These are phyloP conservation scores for Melanopsichium pennsylvanicum DNA, from an alignment of 1,284 basidiomycete genomes.

Conservation along the genomic window DNA sequence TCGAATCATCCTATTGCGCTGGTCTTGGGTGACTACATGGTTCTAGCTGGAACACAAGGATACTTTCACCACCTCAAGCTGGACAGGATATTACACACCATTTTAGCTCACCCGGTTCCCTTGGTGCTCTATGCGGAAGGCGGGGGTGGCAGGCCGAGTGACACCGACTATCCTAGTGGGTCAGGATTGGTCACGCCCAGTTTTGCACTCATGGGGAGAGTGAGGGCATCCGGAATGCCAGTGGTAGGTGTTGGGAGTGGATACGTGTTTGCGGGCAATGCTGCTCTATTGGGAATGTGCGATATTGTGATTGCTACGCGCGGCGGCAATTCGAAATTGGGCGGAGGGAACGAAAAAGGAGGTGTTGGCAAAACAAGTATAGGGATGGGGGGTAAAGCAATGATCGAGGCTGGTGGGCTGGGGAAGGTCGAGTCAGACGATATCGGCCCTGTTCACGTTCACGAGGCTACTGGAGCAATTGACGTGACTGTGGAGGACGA, in stretches of 20 bases:
- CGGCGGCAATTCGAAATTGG: no score
- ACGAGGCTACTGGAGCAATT: slow-evolving; percentile 37
- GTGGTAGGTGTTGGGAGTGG: slow-evolving; percentile 44
- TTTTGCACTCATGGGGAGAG: slow-evolving; percentile 44
- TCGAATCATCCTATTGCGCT: slow-evolving; percentile 17
- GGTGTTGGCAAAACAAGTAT: slow-evolving; percentile 23
- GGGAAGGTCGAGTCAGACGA: slow-evolving; percentile 37
- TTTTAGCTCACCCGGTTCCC: slow-evolving; percentile 33
- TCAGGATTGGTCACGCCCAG: slow-evolving; percentile 40
- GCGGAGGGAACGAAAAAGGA: no score
- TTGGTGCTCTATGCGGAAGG: slow-evolving; percentile 53
- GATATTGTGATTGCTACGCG: slow-evolving; percentile 45
- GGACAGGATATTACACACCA: slow-evolving; percentile 35
- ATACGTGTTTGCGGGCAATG: slow-evolving; percentile 53
- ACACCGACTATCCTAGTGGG: slow-evolving; percentile 27
- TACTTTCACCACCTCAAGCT: slow-evolving; percentile 48
- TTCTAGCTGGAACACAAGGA: slow-evolving; percentile 51
- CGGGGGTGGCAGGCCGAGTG: slow-evolving; percentile 49
- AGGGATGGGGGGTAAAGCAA: slow-evolving; percentile 51
- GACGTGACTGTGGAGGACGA: slow-evolving; percentile 45
- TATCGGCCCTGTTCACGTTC: slow-evolving; percentile 34
- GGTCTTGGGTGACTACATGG: slow-evolving; percentile 46
- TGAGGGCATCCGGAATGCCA: slow-evolving; percentile 39
- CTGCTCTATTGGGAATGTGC: slow-evolving; percentile 48
- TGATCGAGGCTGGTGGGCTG: slow-evolving; percentile 53